Conservation (phyloP, 768 basidiomycete genomes). For the Favolaschia claudopus region DNA sequence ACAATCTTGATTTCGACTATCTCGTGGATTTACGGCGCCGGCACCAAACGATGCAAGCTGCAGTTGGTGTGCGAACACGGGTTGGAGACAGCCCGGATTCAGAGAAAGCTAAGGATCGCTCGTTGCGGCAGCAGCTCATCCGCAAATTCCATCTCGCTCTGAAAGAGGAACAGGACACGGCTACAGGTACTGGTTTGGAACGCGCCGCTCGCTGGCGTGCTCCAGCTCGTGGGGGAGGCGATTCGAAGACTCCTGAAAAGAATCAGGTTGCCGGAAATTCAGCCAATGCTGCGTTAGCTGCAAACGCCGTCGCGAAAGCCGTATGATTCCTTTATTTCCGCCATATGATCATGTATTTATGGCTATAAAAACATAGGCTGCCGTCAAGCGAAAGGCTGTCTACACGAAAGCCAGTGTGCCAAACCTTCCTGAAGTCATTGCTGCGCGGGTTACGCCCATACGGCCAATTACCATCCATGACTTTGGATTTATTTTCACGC, state of each 20-base stretch:
- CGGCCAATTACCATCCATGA: conserved; percentile 2
- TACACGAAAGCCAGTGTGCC: neutral
- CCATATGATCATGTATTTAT: neutral
- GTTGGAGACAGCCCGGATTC: neutral
- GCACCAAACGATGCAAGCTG: conserved; percentile 24
- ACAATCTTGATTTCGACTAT: conserved; percentile 2
- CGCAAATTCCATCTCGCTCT: conserved; percentile 1
- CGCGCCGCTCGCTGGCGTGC: conserved; percentile 10
- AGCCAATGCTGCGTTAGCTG: conserved; percentile 28
- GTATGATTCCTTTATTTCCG: neutral
- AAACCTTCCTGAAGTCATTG: neutral
- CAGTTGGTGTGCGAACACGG: conserved; percentile 5
- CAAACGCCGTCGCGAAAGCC: conserved; percentile 9
- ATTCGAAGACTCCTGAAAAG: too few relatives aligned
- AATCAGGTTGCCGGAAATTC: conserved; percentile 32
- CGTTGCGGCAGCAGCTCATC: conserved; percentile 8
- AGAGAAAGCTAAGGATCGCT: neutral
- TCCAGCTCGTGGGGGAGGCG: neutral
- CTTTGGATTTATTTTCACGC: conserved; percentile 2
- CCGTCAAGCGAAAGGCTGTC: neutral
- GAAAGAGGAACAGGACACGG: conserved; percentile 10
- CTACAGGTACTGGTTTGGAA: conserved; percentile 13
- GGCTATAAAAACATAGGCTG: neutral
- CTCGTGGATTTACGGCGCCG: conserved; percentile 16
- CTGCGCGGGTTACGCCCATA: neutral